Evolutionary conservation across 257 asterid genomes (phyloP).

Genomic region (Parsonsia alboflavescens): DNA sequence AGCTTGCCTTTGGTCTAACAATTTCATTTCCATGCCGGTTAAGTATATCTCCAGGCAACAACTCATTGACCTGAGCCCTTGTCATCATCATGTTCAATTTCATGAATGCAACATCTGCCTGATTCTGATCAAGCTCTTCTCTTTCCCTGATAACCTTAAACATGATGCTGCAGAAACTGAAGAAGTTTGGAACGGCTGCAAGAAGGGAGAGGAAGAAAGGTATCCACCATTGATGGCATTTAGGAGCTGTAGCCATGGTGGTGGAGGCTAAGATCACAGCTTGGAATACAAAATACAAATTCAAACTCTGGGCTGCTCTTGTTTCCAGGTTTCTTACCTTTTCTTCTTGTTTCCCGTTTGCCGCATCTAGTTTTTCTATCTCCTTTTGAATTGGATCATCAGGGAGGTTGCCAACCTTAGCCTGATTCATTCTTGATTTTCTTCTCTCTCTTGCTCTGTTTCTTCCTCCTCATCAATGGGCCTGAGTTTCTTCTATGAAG

Average conservation of each 20-base stretch:
- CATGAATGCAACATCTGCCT: conserved; percentile 31
- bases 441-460: neutral
- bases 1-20: conserved; percentile 28
- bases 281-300: conserved; percentile 47
- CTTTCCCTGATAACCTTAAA: conserved; percentile 24
- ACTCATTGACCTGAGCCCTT: conserved; percentile 24
- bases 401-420: conserved; percentile 2
- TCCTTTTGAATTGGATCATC: conserved; percentile 27
- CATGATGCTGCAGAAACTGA: conserved; percentile 21
- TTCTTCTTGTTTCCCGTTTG: conserved; percentile 34
- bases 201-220: conserved; percentile 42
- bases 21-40: conserved; percentile 22
- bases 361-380: conserved; percentile 22
- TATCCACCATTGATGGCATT: conserved; percentile 47
- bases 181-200: conserved; percentile 34
- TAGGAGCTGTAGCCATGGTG: conserved; percentile 24
- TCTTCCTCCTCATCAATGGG: neutral
- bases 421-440: conserved; percentile 20
- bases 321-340: conserved; percentile 33
- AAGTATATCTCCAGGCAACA: conserved; percentile 26
- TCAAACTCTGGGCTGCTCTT: conserved; percentile 44
- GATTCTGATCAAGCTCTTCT: conserved; percentile 41
- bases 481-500: neutral
- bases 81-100: conserved; percentile 25
- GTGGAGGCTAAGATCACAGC: conserved; percentile 46